Conservation (phyloP, 495 filamentous ascomycete species). For the Evansstolkia leycettana region DNA sequence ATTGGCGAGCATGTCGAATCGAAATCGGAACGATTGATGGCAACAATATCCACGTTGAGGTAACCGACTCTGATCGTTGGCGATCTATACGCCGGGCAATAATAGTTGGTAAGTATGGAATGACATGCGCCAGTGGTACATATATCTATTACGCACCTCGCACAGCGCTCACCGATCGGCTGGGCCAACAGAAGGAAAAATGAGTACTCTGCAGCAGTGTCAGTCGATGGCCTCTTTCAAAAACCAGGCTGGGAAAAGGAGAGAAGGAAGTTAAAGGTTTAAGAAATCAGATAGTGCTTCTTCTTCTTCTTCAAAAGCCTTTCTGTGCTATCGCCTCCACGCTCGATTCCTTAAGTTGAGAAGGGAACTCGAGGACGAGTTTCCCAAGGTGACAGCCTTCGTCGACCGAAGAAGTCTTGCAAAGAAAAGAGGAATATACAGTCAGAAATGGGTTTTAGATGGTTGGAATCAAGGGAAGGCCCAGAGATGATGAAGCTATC, state of each 20-base stretch:
- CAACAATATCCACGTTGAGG: no score
- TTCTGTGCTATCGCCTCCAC: background rate
- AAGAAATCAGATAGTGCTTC: constrained; percentile 10
- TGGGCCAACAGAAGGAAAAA: constrained; percentile 12
- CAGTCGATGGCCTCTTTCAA: constrained; percentile 21
- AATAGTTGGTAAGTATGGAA: background rate
- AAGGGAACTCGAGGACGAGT: background rate
- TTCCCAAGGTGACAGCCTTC: background rate
- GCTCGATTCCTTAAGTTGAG: background rate
- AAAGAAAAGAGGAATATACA: constrained; percentile 12
- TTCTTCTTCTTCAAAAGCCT: constrained; percentile 6
- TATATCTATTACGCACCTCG: constrained; percentile 9
- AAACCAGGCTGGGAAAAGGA: constrained; percentile 4
- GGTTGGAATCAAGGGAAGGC: constrained; percentile 18
- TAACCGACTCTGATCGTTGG: no score
- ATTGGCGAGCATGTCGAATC: constrained; percentile 62
- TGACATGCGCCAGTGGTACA: background rate
- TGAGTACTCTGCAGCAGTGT: constrained; percentile 23
- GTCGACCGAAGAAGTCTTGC: constrained; percentile 2
- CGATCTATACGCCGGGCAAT: no score
- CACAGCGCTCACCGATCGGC: constrained; percentile 11
- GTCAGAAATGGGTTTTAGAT: constrained; percentile 19
- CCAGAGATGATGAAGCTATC: constrained; percentile 21
- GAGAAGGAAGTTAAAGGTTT: constrained; percentile 10
- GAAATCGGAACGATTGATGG: background rate